phyloP scores from a whole-genome alignment of 2,329 filamentous ascomycete species.

The Aulographum hederae region DNA sequence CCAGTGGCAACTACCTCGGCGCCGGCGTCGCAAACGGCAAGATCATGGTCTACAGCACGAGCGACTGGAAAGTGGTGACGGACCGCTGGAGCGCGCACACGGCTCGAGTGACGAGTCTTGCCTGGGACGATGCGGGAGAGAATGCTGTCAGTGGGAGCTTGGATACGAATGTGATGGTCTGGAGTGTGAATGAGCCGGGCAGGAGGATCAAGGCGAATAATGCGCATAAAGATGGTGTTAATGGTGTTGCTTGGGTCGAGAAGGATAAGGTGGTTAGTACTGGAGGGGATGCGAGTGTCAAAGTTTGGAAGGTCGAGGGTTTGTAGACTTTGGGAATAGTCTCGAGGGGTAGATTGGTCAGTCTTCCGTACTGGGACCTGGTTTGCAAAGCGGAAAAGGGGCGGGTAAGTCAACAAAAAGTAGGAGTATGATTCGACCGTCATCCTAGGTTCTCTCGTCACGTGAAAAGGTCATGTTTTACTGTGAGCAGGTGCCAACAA shows the following conservation, averaged over 20 bases:
- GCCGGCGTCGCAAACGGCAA: conserved; percentile 73
- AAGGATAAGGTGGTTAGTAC: conserved; percentile 50
- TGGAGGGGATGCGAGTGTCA: conserved; percentile 78
- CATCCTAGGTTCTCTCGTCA: too few relatives aligned
- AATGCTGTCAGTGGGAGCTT: conserved; percentile 71
- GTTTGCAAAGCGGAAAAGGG: too few relatives aligned
- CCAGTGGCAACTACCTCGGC: conserved; percentile 58
- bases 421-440: too few relatives aligned
- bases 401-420: too few relatives aligned
- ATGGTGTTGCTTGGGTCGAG: conserved; percentile 65
- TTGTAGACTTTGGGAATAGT: too few relatives aligned
- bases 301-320: conserved; percentile 59
- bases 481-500: too few relatives aligned
- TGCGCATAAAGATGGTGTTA: conserved; percentile 91
- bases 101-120: conserved; percentile 44
- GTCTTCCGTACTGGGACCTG: too few relatives aligned
- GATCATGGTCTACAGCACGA: conserved; percentile 61
- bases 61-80: conserved; percentile 53
- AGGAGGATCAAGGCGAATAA: conserved; percentile 70
- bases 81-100: conserved; percentile 63
- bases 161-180: conserved; percentile 84
- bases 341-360: too few relatives aligned
- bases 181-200: conserved; percentile 71
- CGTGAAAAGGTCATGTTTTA: too few relatives aligned
- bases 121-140: conserved; percentile 63